phyloP scores from a whole-genome alignment of 345 rosid species.

The Rhodomyrtus tomentosa region DNA sequence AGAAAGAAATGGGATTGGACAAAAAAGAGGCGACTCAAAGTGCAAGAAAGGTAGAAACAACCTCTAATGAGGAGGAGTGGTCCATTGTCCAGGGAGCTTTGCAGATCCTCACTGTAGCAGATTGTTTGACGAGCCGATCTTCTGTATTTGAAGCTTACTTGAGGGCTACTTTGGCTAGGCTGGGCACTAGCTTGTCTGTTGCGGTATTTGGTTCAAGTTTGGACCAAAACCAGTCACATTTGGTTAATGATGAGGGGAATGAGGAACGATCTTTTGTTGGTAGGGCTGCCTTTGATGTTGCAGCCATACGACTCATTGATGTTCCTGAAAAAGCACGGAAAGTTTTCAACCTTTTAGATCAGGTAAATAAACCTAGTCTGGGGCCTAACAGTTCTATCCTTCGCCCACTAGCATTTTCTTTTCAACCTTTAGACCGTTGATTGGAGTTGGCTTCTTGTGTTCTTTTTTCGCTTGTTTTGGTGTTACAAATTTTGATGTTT shows the following conservation, averaged over 20 bases:
- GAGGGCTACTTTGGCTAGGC: conserved; percentile 87
- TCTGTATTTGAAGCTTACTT: conserved; percentile 91
- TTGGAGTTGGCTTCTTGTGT: background rate
- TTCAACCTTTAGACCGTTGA: background rate
- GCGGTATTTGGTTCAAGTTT: conserved; percentile 59
- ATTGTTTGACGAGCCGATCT: conserved; percentile 88
- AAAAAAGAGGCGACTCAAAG: conserved; percentile 59
- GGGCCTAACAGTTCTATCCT: background rate
- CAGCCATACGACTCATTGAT: conserved; percentile 74
- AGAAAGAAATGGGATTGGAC: conserved; percentile 42
- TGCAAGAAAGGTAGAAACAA: conserved; percentile 48
- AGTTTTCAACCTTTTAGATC: conserved; percentile 77
- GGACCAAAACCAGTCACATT: conserved; percentile 59
- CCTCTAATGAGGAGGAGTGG: conserved; percentile 97
- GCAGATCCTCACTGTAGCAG: conserved; percentile 93
- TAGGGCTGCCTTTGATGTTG: conserved; percentile 86
- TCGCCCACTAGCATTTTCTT: background rate
- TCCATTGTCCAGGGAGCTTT: conserved; percentile 95
- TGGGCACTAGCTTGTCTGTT: conserved; percentile 76
- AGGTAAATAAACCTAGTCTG: conserved; percentile 30
- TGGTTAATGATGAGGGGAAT: conserved; percentile 28
- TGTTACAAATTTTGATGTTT: background rate
- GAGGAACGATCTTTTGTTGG: conserved; percentile 49
- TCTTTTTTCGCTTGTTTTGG: background rate
- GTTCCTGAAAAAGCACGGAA: conserved; percentile 79